These are phyloP conservation scores for Grammothele lineata DNA, from an alignment of 768 basidiomycete species.

Conservation along the genomic window DNA sequence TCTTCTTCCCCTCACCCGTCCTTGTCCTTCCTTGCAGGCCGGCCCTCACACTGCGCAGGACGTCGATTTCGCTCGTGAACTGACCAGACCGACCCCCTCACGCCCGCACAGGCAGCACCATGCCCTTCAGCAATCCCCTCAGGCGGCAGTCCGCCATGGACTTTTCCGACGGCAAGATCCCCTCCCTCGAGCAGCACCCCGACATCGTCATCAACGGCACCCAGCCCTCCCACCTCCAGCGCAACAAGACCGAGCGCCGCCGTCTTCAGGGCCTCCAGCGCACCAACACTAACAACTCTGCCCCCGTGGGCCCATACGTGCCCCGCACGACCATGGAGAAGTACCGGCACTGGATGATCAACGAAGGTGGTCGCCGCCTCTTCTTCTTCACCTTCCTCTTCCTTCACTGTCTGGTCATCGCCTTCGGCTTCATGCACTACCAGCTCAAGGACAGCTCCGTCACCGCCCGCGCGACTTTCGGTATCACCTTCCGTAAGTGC, in stretches of 20 bases:
- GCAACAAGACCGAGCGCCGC: constrained; percentile 82
- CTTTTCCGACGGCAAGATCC: constrained; percentile 53
- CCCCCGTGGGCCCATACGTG: constrained; percentile 27
- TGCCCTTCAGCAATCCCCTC: constrained; percentile 35
- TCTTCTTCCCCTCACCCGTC: constrained; percentile 9
- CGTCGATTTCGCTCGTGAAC: constrained; percentile 18
- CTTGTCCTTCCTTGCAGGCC: constrained; percentile 36
- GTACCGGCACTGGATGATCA: constrained; percentile 85
- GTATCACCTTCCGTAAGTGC: constrained; percentile 68
- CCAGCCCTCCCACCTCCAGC: constrained; percentile 53
- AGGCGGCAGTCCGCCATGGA: constrained; percentile 56
- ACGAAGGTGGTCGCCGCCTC: constrained; percentile 76
- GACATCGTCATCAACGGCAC: constrained; percentile 24
- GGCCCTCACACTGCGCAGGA: constrained; percentile 37
- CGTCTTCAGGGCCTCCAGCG: constrained; percentile 85
- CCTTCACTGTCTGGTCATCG: constrained; percentile 73
- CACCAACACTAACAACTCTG: constrained; percentile 36
- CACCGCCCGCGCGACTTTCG: constrained; percentile 65
- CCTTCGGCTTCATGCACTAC: constrained; percentile 77
- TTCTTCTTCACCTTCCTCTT: constrained; percentile 82
- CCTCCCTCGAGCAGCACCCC: constrained; percentile 50
- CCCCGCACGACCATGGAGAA: constrained; percentile 41
- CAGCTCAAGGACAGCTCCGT: constrained; percentile 72
- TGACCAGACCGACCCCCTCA: constrained; percentile 3
- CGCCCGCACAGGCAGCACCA: constrained; percentile 2